These are phyloP conservation scores for Zygotorulaspora florentina DNA, from an alignment of 805 yeast species.

Conservation along the genomic window DNA sequence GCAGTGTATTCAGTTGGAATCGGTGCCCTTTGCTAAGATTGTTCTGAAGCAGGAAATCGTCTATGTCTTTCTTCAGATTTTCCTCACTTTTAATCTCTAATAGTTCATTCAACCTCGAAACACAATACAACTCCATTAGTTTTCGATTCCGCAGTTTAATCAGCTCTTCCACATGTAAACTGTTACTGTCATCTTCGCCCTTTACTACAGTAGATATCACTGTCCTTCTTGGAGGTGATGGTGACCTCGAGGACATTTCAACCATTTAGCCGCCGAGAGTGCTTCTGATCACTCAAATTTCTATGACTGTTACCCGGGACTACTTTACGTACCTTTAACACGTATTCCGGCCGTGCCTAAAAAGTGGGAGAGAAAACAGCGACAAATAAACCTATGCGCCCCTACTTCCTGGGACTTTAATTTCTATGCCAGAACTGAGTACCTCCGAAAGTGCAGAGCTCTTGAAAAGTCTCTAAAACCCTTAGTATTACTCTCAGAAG, in stretches of 20 bases:
- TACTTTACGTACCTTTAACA: neutral
- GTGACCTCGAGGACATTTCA: conserved; percentile 15
- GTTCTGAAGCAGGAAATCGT: conserved; percentile 48
- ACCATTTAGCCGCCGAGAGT: conserved; percentile 1
- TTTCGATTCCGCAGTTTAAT: conserved; percentile 51
- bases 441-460: neutral
- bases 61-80: conserved; percentile 37
- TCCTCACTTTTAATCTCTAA: conserved; percentile 39
- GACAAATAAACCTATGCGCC: neutral
- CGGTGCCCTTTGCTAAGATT: conserved; percentile 46
- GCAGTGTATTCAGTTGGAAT: conserved; percentile 35
- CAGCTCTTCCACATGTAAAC: conserved; percentile 32
- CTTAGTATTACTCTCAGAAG: neutral
- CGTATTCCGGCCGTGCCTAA: neutral
- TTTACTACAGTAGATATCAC: conserved; percentile 5
- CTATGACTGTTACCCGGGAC: neutral
- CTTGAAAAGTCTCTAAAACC: neutral
- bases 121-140: conserved; percentile 57
- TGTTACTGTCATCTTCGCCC: conserved; percentile 6
- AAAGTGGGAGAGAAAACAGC: neutral
- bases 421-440: neutral
- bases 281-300: neutral
- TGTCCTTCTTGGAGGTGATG: conserved; percentile 15
- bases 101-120: conserved; percentile 49
- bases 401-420: neutral